Percentiles rank a stretch among this genome's conserved stretches.
These are phyloP conservation scores for Syzygium jambos DNA, from an alignment of 345 rosid genomes.

Conservation along the genomic window DNA sequence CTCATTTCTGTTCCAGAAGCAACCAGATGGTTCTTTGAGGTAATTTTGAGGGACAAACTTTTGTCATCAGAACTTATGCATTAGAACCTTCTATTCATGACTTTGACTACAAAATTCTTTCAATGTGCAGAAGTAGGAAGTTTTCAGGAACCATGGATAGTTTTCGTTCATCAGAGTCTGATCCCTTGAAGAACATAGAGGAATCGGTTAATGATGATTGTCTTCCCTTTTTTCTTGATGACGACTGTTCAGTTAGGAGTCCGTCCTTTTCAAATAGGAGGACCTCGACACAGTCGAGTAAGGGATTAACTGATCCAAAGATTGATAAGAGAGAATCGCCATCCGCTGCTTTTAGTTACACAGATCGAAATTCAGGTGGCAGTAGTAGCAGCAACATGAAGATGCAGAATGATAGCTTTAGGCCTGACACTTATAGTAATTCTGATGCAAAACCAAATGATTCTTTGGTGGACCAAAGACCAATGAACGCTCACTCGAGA, in stretches of 20 bases:
- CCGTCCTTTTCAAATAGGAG: constrained; percentile 47
- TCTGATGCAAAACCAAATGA: constrained; percentile 32
- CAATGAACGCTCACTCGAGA: constrained; percentile 24
- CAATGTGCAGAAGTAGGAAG: constrained; percentile 35
- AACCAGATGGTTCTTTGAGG: constrained; percentile 49
- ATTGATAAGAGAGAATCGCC: constrained; percentile 35
- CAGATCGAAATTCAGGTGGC: constrained; percentile 31
- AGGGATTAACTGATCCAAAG: constrained; percentile 38
- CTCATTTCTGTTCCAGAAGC: constrained; percentile 54
- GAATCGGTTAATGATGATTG: constrained; percentile 74
- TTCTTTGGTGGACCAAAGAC: constrained; percentile 37
- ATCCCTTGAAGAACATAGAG: constrained; percentile 36
- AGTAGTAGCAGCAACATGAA: constrained; percentile 20
- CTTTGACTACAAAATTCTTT: constrained; percentile 6
- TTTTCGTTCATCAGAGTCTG: constrained; percentile 41
- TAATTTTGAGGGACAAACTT: constrained; percentile 9
- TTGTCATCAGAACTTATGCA: neutral
- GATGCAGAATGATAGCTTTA: constrained; percentile 27
- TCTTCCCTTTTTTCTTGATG: constrained; percentile 80
- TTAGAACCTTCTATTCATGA: constrained; percentile 1
- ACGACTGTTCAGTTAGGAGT: constrained; percentile 70
- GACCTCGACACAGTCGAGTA: constrained; percentile 33
- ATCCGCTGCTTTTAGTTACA: constrained; percentile 25
- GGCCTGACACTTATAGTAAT: constrained; percentile 23
- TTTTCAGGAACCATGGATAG: constrained; percentile 30